Evolutionary conservation across 345 rosid species (phyloP).

Genomic region (Eucalyptus urophylla): DNA sequence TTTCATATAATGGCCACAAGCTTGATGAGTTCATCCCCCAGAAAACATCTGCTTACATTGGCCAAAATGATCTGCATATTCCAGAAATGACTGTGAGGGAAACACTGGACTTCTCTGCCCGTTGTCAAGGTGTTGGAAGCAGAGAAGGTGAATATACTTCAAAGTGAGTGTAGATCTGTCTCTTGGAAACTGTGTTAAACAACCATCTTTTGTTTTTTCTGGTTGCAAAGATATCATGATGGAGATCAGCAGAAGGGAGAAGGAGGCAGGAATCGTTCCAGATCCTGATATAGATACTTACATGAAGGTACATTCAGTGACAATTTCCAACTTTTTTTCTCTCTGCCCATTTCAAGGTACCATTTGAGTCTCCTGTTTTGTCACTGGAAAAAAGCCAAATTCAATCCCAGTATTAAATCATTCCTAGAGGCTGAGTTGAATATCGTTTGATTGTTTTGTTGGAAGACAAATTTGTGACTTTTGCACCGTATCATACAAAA

Average conservation of each 20-base stretch:
- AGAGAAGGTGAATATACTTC: slow-evolving; percentile 11
- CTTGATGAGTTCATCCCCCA: slow-evolving; percentile 1
- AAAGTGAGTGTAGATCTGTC: background rate
- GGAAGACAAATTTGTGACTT: background rate
- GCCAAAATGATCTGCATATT: slow-evolving; percentile 10
- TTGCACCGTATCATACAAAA: background rate
- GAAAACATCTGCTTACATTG: slow-evolving; percentile 4
- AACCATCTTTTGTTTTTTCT: background rate
- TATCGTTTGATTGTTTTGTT: background rate
- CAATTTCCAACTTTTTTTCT: background rate
- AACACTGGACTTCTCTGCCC: slow-evolving; percentile 6
- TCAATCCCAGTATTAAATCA: background rate
- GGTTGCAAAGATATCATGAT: slow-evolving; percentile 11
- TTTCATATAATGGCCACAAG: slow-evolving; percentile 1
- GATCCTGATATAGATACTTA: slow-evolving; percentile 30
- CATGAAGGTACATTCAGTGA: slow-evolving; percentile 21
- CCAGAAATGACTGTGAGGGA: slow-evolving; percentile 12
- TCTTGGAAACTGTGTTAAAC: background rate
- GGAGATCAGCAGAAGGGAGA: slow-evolving; percentile 36
- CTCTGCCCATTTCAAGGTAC: background rate
- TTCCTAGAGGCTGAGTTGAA: background rate
- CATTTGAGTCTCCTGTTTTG: background rate
- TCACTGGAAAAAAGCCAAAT: background rate
- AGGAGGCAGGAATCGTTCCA: slow-evolving; percentile 25
- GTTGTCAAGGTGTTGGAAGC: slow-evolving; percentile 12